Conservation (phyloP, 441 rosid species). For the Populus trichocarpa region DNA sequence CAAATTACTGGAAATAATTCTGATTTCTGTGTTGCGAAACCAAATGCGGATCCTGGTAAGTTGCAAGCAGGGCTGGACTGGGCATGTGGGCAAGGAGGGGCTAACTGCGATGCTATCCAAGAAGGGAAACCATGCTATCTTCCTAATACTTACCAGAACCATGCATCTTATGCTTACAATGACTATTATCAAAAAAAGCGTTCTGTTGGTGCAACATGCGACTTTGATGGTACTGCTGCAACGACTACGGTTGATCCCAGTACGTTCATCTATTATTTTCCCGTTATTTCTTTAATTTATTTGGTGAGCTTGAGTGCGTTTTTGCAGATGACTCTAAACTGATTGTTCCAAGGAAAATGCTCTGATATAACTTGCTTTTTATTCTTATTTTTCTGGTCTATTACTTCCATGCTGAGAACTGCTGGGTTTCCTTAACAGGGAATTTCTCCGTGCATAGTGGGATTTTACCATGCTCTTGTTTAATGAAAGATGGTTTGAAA, state of each 20-base stretch:
- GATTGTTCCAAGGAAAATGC: background rate
- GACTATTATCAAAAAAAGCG: slow-evolving; percentile 85
- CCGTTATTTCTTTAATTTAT: background rate
- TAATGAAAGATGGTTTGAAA: background rate
- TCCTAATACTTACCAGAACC: slow-evolving; percentile 57
- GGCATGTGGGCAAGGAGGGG: slow-evolving; percentile 97
- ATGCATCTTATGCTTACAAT: slow-evolving; percentile 88
- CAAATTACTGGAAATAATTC: slow-evolving; percentile 43
- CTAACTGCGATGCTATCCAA: slow-evolving; percentile 68
- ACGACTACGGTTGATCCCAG: slow-evolving; percentile 69
- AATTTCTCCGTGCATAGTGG: background rate
- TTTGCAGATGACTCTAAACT: background rate
- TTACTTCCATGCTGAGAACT: background rate
- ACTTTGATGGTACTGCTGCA: slow-evolving; percentile 79
- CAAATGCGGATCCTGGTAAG: slow-evolving; percentile 56
- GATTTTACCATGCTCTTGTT: background rate
- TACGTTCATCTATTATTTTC: slow-evolving; percentile 34
- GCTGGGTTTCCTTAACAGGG: background rate
- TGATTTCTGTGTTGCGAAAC: slow-evolving; percentile 70
- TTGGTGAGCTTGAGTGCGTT: background rate
- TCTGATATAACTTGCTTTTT: background rate
- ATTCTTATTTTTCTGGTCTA: background rate
- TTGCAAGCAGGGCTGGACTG: slow-evolving; percentile 73
- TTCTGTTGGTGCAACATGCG: slow-evolving; percentile 74
- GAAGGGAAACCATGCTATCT: slow-evolving; percentile 58